Conservation (phyloP, 345 rosid genomes). For the Iberis pinnata region DNA sequence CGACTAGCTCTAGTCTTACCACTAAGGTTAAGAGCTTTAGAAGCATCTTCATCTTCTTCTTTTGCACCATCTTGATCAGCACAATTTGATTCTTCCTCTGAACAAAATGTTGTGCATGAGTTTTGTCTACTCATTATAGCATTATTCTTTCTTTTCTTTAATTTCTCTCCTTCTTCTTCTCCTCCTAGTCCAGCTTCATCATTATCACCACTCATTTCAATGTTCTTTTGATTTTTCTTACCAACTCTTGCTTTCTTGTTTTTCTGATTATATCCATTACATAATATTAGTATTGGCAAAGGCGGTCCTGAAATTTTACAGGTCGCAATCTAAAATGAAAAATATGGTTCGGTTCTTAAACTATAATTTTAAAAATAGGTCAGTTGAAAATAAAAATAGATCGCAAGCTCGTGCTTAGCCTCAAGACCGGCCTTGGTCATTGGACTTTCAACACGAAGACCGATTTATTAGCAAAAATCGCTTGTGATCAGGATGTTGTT, state of each 20-base stretch:
- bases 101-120: background rate
- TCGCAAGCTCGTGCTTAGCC: no score
- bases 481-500: no score
- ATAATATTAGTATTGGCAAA: background rate
- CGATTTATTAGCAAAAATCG: no score
- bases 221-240: background rate
- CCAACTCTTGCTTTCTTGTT: background rate
- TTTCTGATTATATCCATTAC: background rate
- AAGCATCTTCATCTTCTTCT: conserved; percentile 36
- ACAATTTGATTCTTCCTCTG: background rate
- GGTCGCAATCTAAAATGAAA: no score
- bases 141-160: background rate
- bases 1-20: conserved; percentile 73
- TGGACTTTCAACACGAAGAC: no score
- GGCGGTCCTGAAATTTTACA: no score
- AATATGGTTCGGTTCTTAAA: no score
- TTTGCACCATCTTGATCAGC: background rate
- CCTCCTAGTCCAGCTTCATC: background rate
- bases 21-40: conserved; percentile 38
- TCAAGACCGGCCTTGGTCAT: no score
- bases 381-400: no score
- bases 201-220: background rate
- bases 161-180: background rate
- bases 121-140: background rate
- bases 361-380: no score